A percentile compares a stretch with the other conserved stretches of the same genome.
Conservation (phyloP, 805 yeast genomes). For the Scheffersomyces lignosus region DNA sequence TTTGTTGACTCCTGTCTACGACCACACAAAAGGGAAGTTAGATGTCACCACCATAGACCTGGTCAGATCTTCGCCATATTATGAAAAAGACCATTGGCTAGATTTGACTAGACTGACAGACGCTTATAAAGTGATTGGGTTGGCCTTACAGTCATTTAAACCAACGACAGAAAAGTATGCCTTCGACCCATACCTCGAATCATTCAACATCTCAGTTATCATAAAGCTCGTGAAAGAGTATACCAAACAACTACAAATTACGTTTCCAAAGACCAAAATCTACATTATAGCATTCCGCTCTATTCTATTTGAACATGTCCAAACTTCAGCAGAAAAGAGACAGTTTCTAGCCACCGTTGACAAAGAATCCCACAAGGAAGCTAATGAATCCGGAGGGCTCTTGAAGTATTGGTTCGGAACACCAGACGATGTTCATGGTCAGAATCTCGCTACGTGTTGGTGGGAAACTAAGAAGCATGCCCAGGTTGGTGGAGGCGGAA, state of each 20-base stretch:
- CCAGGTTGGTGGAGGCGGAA: slow-evolving; percentile 32
- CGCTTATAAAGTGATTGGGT: slow-evolving; percentile 23
- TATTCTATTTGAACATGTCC: slow-evolving; percentile 24
- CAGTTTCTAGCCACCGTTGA: slow-evolving; percentile 27
- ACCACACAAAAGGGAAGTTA: slow-evolving; percentile 1
- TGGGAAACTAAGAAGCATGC: slow-evolving; percentile 33
- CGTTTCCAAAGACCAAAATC: slow-evolving; percentile 14
- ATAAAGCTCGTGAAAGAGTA: slow-evolving; percentile 14
- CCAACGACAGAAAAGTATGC: slow-evolving; percentile 21
- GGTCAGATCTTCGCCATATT: slow-evolving; percentile 32
- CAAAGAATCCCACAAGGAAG: slow-evolving; percentile 33
- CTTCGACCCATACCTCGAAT: slow-evolving; percentile 17
- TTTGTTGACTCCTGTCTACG: slow-evolving; percentile 14
- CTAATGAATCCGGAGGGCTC: slow-evolving; percentile 36
- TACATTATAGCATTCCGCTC: slow-evolving; percentile 39
- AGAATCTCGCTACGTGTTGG: slow-evolving; percentile 41
- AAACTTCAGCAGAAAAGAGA: slow-evolving; percentile 21
- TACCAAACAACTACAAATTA: slow-evolving; percentile 7
- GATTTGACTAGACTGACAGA: slow-evolving; percentile 19
- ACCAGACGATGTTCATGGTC: slow-evolving; percentile 30
- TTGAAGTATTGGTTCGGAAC: slow-evolving; percentile 41
- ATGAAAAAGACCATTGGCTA: slow-evolving; percentile 24
- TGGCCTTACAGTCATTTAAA: slow-evolving; percentile 29
- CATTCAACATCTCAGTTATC: slow-evolving; percentile 28
- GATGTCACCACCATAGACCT: slow-evolving; percentile 3